These are phyloP conservation scores for Diaporthe sp. DNA, from an alignment of 2,329 filamentous ascomycete genomes.

Conservation along the genomic window DNA sequence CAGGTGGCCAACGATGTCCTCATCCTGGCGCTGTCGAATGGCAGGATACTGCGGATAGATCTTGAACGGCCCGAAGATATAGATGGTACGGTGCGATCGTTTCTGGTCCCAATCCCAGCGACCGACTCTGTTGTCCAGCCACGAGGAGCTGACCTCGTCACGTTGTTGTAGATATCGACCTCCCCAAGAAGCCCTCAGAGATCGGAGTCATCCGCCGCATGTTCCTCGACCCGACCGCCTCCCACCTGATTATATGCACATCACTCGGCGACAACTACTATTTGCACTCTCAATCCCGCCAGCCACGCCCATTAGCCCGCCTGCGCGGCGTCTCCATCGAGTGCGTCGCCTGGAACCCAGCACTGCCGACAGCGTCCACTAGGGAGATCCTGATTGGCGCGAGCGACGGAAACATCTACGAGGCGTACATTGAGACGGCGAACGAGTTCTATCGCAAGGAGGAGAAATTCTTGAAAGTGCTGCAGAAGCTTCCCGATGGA, in stretches of 20 bases:
- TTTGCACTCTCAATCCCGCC: constrained; percentile 92
- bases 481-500: constrained; percentile 86
- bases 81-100: constrained; percentile 70
- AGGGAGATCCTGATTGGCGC: constrained; percentile 93
- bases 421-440: constrained; percentile 92
- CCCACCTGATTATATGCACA: constrained; percentile 91
- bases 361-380: constrained; percentile 90
- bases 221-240: constrained; percentile 97
- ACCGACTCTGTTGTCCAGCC: no score
- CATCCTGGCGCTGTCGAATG: constrained; percentile 89
- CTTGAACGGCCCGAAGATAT: constrained; percentile 94
- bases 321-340: constrained; percentile 90
- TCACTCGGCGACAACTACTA: constrained; percentile 97
- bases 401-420: constrained; percentile 94
- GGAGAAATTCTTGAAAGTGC: constrained; percentile 87
- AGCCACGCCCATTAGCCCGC: constrained; percentile 83
- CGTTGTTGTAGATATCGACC: constrained; percentile 82
- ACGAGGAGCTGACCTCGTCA: background rate
- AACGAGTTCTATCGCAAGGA: constrained; percentile 96
- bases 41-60: constrained; percentile 93
- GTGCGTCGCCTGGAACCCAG: constrained; percentile 94
- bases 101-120: background rate
- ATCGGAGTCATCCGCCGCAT: constrained; percentile 93
- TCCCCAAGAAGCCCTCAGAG: constrained; percentile 92
- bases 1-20: constrained; percentile 98